phyloP scores from a whole-genome alignment of 257 asterid species.

The Cordia subcordata region DNA sequence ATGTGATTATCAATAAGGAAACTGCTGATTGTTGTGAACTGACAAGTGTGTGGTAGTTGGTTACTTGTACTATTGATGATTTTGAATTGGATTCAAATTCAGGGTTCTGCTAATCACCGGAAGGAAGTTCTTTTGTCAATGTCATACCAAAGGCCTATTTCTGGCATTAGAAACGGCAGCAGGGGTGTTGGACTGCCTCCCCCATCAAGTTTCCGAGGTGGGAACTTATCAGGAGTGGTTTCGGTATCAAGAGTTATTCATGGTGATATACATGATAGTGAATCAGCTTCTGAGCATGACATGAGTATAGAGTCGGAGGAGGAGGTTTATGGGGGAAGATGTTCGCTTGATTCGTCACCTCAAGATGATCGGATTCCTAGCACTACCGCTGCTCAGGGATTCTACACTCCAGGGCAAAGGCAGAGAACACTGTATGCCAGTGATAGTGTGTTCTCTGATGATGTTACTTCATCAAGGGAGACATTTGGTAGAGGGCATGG shows the following conservation, averaged over 20 bases:
- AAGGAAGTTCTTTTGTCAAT: slow-evolving; percentile 27
- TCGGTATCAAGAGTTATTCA: slow-evolving; percentile 34
- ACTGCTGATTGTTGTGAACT: neutral
- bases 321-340: slow-evolving; percentile 40
- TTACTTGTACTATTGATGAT: neutral
- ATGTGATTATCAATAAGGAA: neutral
- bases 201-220: slow-evolving; percentile 32
- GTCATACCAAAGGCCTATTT: slow-evolving; percentile 25
- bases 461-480: slow-evolving; percentile 40
- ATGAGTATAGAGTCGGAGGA: slow-evolving; percentile 38
- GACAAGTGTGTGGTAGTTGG: neutral
- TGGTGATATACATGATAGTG: slow-evolving; percentile 22
- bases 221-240: slow-evolving; percentile 35
- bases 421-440: slow-evolving; percentile 29
- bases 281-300: slow-evolving; percentile 38
- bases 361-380: slow-evolving; percentile 34
- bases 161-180: slow-evolving; percentile 23
- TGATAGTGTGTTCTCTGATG: slow-evolving; percentile 36
- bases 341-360: slow-evolving; percentile 42
- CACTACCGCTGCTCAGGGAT: slow-evolving; percentile 20
- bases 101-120: slow-evolving; percentile 34
- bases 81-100: slow-evolving; percentile 8
- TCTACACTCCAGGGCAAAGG: slow-evolving; percentile 18
- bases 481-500: slow-evolving; percentile 32
- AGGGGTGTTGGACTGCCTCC: slow-evolving; percentile 39